Evolutionary conservation across 1,284 basidiomycete genomes (phyloP).

Genomic region (Fomitopsis palustris): DNA sequence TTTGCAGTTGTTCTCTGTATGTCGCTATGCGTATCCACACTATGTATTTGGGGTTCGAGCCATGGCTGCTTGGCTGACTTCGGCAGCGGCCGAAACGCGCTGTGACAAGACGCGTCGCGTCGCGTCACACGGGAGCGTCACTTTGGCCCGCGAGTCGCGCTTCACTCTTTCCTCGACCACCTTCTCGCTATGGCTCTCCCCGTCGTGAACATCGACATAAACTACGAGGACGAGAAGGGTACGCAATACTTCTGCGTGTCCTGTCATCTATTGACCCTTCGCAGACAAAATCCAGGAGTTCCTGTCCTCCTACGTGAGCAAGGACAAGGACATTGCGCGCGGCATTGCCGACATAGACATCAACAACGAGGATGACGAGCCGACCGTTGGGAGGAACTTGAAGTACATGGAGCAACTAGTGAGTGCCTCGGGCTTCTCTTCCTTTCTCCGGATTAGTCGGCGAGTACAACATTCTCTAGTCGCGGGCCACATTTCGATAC

Average conservation of each 20-base stretch:
- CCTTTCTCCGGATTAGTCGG: background rate
- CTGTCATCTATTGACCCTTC: conserved; percentile 5
- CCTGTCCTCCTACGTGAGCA: conserved; percentile 61
- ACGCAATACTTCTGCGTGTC: background rate
- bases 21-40: no score
- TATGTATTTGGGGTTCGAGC: background rate
- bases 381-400: conserved; percentile 40
- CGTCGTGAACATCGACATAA: conserved; percentile 43
- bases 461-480: background rate
- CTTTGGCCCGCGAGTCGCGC: background rate
- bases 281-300: conserved; percentile 69
- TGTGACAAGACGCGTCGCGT: conserved; percentile 18
- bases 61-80: background rate
- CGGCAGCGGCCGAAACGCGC: background rate
- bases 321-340: conserved; percentile 64
- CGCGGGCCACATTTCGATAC: background rate
- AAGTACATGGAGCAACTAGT: conserved; percentile 94
- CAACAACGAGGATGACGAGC: conserved; percentile 46
- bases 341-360: conserved; percentile 72
- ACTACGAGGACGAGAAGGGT: conserved; percentile 47
- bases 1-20: background rate
- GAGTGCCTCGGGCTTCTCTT: conserved; percentile 28
- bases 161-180: conserved; percentile 5
- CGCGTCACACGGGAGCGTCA: conserved; percentile 5
- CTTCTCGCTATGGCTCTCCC: conserved; percentile 42